Percentiles rank a stretch among this genome's conserved stretches.
These are phyloP conservation scores for Globisporangium cylindrosporum DNA, from an alignment of 352 stramenopile genomes.

Conservation along the genomic window DNA sequence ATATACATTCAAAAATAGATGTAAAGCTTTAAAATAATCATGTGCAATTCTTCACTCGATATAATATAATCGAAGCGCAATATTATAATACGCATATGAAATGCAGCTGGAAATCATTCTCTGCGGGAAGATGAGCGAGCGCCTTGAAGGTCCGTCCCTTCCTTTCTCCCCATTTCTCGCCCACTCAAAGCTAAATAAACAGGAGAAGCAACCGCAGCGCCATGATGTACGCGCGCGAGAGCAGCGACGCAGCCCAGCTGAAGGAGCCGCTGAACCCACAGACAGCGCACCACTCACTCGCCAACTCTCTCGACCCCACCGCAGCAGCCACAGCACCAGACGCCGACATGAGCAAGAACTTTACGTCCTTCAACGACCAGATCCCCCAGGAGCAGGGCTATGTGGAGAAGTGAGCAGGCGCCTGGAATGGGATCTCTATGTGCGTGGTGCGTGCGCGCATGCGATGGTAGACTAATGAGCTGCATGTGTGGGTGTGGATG, in stretches of 20 bases:
- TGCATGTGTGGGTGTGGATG: background rate
- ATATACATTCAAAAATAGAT: background rate
- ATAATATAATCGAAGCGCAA: background rate
- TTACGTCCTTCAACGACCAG: conserved; percentile 16
- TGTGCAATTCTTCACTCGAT: no score
- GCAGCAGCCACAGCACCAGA: background rate
- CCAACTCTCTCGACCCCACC: background rate
- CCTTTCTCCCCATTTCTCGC: background rate
- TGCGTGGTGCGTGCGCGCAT: conserved; percentile 1
- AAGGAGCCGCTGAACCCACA: conserved; percentile 22
- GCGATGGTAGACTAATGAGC: background rate
- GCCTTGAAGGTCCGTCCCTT: conserved; percentile 8
- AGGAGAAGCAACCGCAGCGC: background rate
- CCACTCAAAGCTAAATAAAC: background rate
- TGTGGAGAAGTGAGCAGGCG: conserved; percentile 9
- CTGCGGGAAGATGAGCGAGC: background rate
- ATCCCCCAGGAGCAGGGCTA: conserved; percentile 23
- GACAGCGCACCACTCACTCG: conserved; percentile 5
- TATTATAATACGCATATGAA: background rate
- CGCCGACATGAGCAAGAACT: conserved; percentile 19
- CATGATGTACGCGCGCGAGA: conserved; percentile 8
- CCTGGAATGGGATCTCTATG: conserved; percentile 8
- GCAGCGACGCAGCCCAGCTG: conserved; percentile 11
- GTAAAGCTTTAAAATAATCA: no score
- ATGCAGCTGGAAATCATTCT: background rate